Percentiles rank a stretch among this genome's conserved stretches.
Conservation (phyloP, 306 rosid genomes). For the Astragalus membranaceus region DNA sequence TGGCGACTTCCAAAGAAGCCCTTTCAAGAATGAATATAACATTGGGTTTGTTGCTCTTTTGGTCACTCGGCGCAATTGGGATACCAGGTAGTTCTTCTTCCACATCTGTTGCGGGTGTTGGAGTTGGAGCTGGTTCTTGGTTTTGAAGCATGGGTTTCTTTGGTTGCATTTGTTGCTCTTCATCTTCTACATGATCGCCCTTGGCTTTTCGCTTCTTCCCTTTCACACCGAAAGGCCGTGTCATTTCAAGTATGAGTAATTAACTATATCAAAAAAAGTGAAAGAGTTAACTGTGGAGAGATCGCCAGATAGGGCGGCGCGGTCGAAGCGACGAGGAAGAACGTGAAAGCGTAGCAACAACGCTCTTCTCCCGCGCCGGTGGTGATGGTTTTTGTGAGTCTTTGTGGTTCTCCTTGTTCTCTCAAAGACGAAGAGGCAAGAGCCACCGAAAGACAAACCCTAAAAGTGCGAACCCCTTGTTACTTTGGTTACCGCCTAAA, state of each 20-base stretch:
- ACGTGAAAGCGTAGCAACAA: too few relatives aligned
- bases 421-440: too few relatives aligned
- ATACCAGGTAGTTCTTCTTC: conserved; percentile 10
- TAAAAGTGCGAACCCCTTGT: too few relatives aligned
- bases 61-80: conserved; percentile 4
- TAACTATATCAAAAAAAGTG: too few relatives aligned
- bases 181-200: not conserved
- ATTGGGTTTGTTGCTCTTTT: conserved; percentile 23
- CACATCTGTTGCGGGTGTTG: not conserved
- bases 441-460: too few relatives aligned
- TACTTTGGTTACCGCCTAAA: too few relatives aligned
- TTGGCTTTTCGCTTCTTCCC: not conserved
- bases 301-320: too few relatives aligned
- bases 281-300: too few relatives aligned
- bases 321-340: too few relatives aligned
- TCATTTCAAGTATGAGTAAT: not conserved
- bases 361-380: too few relatives aligned
- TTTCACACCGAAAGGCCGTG: not conserved
- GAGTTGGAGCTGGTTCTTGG: not conserved
- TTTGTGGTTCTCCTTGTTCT: too few relatives aligned
- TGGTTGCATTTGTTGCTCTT: not conserved
- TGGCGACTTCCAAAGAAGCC: conserved; percentile 80
- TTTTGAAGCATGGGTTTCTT: not conserved
- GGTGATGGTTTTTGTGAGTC: too few relatives aligned
- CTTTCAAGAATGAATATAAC: conserved; percentile 70